Base-by-base conservation (phyloP, 2,329 filamentous ascomycete genomes). In the Juglanconis oblonga region DNA sequence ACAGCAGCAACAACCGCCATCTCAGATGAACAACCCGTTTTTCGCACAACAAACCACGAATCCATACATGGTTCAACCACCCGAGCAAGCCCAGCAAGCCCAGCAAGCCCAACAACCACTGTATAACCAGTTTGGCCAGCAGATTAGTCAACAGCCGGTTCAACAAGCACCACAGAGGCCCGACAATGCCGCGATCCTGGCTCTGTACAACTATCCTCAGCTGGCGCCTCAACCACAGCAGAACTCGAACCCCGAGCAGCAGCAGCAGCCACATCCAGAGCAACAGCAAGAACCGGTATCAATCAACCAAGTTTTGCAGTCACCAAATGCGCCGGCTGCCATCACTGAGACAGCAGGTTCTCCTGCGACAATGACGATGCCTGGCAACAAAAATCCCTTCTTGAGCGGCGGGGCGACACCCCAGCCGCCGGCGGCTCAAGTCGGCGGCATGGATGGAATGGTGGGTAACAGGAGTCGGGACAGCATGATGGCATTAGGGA, bases 151-250 rank as follows among this genome's bases (percentile, higher is more conserved):
- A 48, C 45, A 48, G 31, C 74, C 68, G 36, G 69, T 71, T 57
- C 73, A 73, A 35, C 58, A 63, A 52, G 76, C 78, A 54, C 76
- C 79, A 14, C 76, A 77, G 47, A 77, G 82, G 36, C 81, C 87
- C 35, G 86, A 92, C 67, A 93, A 90, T 64, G 85, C 84, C 3
- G 88, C 88, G 4, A 94, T 95, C 61, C 79, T 94, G 72, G 88
- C 90, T 5, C 74, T 95, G 10, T 94, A 91, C 73, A 87, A 84
- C 69, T 83, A 87, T 44, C 79, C 83, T 7, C 81, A 85, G 53
- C 72, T 80, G 38, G 75, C 79, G 1, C 78, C 81, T 4, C 73
- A 77, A 35, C 69, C 75, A 33, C 56, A 62, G 51, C 59, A 62
- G 32, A 61, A 59, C 35, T 36, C 47, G 36, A 58, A 55, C 32